These are phyloP conservation scores for Kwoniella newhampshirensis DNA, from an alignment of 768 basidiomycete species.

Conservation along the genomic window DNA sequence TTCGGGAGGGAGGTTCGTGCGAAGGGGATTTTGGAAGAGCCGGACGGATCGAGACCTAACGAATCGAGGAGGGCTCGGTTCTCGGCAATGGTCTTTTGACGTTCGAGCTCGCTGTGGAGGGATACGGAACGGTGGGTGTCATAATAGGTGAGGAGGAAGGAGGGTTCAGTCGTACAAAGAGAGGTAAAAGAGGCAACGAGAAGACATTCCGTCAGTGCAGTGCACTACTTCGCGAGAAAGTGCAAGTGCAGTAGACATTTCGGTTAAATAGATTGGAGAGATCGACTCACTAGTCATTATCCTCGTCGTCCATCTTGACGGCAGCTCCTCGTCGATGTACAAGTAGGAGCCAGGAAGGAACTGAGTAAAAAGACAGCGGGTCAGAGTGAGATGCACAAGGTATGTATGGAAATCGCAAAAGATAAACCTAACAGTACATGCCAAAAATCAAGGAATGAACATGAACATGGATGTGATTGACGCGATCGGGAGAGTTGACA, in stretches of 20 bases:
- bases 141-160: not conserved
- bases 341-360: no score
- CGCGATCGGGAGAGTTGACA: no score
- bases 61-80: conserved; percentile 48
- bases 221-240: no score
- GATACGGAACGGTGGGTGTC: not conserved
- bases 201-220: no score
- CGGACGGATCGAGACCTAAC: conserved; percentile 43
- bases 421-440: no score
- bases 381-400: no score
- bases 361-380: no score
- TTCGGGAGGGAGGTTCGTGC: conserved; percentile 10
- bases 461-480: conserved; percentile 3
- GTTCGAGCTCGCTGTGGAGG: conserved; percentile 45
- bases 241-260: no score
- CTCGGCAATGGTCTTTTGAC: conserved; percentile 49
- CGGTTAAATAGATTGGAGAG: no score
- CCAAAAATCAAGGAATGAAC: not conserved
- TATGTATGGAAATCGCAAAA: no score
- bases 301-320: conserved; percentile 45
- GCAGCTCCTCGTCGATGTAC: not conserved
- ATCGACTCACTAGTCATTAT: conserved; percentile 46
- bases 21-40: conserved; percentile 28
- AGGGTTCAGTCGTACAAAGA: not conserved
- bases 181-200: not conserved